A percentile compares a stretch with the other conserved stretches of the same genome.
Conservation (phyloP, 306 rosid genomes). For the Purshia tridentata region DNA sequence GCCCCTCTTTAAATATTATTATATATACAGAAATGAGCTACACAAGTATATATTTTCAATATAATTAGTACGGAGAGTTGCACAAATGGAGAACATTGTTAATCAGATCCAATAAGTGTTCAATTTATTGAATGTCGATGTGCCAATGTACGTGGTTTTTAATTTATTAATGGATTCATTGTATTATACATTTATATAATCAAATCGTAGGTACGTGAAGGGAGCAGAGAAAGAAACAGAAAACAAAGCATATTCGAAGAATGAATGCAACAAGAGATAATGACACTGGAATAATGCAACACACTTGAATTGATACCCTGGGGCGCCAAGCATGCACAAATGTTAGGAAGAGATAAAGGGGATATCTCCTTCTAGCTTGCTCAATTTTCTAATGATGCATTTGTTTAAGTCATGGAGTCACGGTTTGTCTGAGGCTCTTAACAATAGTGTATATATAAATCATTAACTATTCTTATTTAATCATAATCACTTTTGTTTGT, state of each 20-base stretch:
- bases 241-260: slow-evolving; percentile 30
- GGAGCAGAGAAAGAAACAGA: slow-evolving; percentile 1
- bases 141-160: neutral
- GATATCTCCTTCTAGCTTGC: slow-evolving; percentile 15
- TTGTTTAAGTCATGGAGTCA: slow-evolving; percentile 48
- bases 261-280: slow-evolving; percentile 39
- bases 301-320: slow-evolving; percentile 15
- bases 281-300: slow-evolving; percentile 30
- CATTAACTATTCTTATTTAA: slow-evolving; percentile 34
- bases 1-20: neutral
- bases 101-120: slow-evolving; percentile 7
- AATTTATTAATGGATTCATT: neutral
- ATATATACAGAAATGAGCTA: neutral
- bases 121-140: neutral
- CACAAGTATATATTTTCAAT: neutral
- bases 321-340: slow-evolving; percentile 26
- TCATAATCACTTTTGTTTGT: slow-evolving; percentile 47
- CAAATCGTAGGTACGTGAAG: slow-evolving; percentile 14
- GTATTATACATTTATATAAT: neutral
- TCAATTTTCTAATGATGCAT: neutral
- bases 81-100: slow-evolving; percentile 8
- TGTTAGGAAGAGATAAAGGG: slow-evolving; percentile 20
- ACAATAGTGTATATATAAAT: slow-evolving; percentile 42
- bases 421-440: slow-evolving; percentile 44
- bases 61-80: neutral